phyloP scores from a whole-genome alignment of 768 basidiomycete species.

The Boletus insuetus region DNA sequence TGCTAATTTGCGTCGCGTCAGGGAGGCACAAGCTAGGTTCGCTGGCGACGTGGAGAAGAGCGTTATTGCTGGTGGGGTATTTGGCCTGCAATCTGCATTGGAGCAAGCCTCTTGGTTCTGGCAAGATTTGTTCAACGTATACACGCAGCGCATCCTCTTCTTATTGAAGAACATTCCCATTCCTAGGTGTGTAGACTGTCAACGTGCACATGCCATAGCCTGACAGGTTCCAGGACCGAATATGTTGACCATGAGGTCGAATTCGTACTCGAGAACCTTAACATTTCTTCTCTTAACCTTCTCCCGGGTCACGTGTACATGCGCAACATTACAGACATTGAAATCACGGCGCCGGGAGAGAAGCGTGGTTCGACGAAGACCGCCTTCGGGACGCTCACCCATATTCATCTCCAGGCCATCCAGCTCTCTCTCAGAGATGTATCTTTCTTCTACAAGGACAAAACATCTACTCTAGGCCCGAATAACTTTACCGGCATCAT shows the following conservation, averaged over 20 bases:
- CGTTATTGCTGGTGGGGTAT: constrained; percentile 35
- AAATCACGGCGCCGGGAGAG: constrained; percentile 44
- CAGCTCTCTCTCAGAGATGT: constrained; percentile 62
- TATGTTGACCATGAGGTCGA: constrained; percentile 67
- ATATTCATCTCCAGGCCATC: constrained; percentile 61
- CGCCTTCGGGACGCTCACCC: constrained; percentile 60
- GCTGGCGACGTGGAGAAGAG: constrained; percentile 47
- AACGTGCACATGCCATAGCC: neutral
- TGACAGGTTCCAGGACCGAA: constrained; percentile 49
- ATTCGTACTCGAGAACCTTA: constrained; percentile 72
- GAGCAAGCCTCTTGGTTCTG: constrained; percentile 74
- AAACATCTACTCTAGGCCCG: constrained; percentile 50
- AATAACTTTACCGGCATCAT: constrained; percentile 60
- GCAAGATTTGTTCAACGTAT: constrained; percentile 80
- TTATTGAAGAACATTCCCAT: constrained; percentile 64
- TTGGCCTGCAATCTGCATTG: constrained; percentile 49
- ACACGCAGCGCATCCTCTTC: constrained; percentile 55
- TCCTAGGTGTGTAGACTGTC: constrained; percentile 47
- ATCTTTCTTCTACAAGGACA: constrained; percentile 74
- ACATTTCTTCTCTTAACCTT: constrained; percentile 63
- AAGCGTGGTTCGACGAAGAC: constrained; percentile 39
- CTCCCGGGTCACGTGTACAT: constrained; percentile 71
- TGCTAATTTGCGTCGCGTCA: constrained; percentile 45
- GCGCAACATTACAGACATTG: constrained; percentile 65
- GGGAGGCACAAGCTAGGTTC: constrained; percentile 47